Base-by-base conservation (phyloP, 768 basidiomycete species). In the Megacollybia marginata region DNA sequence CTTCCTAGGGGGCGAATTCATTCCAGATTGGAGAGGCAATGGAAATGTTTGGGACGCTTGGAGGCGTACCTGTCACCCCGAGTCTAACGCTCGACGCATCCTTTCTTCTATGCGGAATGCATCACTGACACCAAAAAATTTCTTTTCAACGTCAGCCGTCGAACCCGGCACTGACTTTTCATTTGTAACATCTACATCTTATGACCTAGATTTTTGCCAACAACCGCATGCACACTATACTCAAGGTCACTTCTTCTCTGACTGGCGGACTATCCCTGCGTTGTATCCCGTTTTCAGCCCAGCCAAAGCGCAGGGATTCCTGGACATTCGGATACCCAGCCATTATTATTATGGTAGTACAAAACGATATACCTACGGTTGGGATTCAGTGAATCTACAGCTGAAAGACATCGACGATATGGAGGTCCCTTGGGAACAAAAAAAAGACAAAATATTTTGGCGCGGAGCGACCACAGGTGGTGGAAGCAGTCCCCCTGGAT, bases 221-320 rank as follows among this genome's bases (percentile, higher is more conserved):
- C 71, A 80, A 33, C 92, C 95, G 0, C 86, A 89, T 68, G 83
- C 87, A 16, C 92, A 86, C 56, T 83, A 88, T 59, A 76, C 77
- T 28, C 96, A 98, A 62, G 93, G 94, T 10, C 93, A 92, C 66
- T 97, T 96, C 67, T 98, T 96, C 78, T 91, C 90, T 15, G 95
- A 99, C 65, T 96, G 92, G 89, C 74, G 94, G 18, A 88, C 86
- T 0, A 83, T 97, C 51, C 80, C 88, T 10, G 80, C 80, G 1
- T 73, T 95, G n/a, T 94, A 90, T 65, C 96, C 96, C 7, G 80
- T 99, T 28, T 88, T 99, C 67, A 93, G 92, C 2, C 93, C 95
- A 2, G 89, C 92, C 0, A 92, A 88, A 59, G 83, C 86, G 0
- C 71, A 72, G 36, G 92, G 96, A 0, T 97, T 86, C 62, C 69